A percentile compares a stretch with the other conserved stretches of the same genome.
Evolutionary conservation across 1,284 basidiomycete genomes (phyloP).

Genomic region (Vanrija pseudolonga): DNA sequence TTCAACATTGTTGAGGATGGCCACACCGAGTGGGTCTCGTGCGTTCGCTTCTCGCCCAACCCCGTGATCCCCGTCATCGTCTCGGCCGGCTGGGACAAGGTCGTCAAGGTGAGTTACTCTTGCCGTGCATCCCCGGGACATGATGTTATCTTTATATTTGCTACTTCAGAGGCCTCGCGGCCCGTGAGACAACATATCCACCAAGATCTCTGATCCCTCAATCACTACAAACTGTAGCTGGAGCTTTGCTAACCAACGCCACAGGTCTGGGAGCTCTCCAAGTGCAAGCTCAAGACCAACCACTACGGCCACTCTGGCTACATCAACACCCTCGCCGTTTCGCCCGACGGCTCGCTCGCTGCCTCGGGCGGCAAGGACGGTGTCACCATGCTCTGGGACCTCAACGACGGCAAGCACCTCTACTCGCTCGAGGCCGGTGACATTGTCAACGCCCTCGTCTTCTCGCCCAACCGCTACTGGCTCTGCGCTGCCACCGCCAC

Average conservation of each 20-base stretch:
- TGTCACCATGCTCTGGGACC: slow-evolving; percentile 99
- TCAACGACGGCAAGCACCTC: slow-evolving; percentile 99
- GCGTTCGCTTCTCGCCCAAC: slow-evolving; percentile 99
- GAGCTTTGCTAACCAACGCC: slow-evolving; percentile 10
- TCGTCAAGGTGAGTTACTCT: slow-evolving; percentile 89
- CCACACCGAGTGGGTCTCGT: slow-evolving; percentile 97
- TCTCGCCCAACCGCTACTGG: slow-evolving; percentile 99
- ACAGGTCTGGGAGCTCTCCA: slow-evolving; percentile 99
- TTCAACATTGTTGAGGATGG: slow-evolving; percentile 99
- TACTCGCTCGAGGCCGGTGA: slow-evolving; percentile 99
- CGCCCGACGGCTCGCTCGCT: slow-evolving; percentile 97
- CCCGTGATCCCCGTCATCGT: slow-evolving; percentile 97
- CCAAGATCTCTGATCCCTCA: slow-evolving; percentile 66
- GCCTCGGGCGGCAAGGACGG: slow-evolving; percentile 99
- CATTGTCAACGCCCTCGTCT: slow-evolving; percentile 98
- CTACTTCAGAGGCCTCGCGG: slow-evolving; percentile 70
- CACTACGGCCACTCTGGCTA: slow-evolving; percentile 99
- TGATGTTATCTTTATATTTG: slow-evolving; percentile 68
- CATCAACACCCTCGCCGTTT: slow-evolving; percentile 98
- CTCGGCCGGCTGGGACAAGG: slow-evolving; percentile 95
- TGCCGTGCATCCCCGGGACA: slow-evolving; percentile 21
- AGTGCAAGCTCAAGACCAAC: slow-evolving; percentile 99
- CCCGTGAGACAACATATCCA: slow-evolving; percentile 69
- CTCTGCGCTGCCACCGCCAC: slow-evolving; percentile 96
- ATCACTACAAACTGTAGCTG: background rate